Percentiles rank a stretch among this genome's conserved stretches.
Evolutionary conservation across 108 stramenopile genomes (phyloP).

Genomic region (Pinguiococcus pyrenoidosus): DNA sequence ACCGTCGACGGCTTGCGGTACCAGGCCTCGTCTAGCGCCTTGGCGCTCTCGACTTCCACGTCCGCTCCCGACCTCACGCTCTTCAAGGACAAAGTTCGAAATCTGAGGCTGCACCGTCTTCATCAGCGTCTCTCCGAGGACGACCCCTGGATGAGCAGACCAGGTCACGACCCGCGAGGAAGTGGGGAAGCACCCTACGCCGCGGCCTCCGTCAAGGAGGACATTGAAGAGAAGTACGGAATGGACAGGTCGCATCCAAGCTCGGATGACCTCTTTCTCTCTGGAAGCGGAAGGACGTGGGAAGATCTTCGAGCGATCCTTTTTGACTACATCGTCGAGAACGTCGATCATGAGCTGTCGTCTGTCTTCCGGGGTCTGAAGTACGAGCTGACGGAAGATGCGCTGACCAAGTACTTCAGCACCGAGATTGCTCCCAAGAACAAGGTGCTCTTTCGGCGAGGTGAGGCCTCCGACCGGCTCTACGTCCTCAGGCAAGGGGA

Average conservation of each 20-base stretch:
- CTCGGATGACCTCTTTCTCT: too few species aligned
- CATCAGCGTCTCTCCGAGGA: not conserved
- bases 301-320: not conserved
- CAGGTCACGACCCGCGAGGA: too few species aligned
- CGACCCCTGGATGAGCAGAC: constrained; percentile 3
- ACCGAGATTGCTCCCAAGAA: constrained; percentile 1
- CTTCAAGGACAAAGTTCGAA: too few species aligned
- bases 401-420: constrained; percentile 13
- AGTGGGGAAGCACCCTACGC: too few species aligned
- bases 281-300: not conserved
- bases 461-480: constrained; percentile 6
- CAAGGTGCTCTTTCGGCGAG: not conserved
- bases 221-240: too few species aligned
- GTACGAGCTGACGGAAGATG: constrained; percentile 2
- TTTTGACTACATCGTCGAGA: too few species aligned
- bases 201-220: too few species aligned
- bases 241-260: too few species aligned
- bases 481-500: constrained; percentile 23
- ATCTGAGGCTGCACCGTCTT: not conserved
- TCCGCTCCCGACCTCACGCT: too few species aligned
- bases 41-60: not conserved
- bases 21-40: not conserved
- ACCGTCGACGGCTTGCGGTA: not conserved
- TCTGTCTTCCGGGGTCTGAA: not conserved
- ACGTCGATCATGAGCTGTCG: too few species aligned